Evolutionary conservation across 139 green algal species (phyloP), one percentile per base, ranked within the genome.

Genomic region (Eudorina sp.): DNA sequence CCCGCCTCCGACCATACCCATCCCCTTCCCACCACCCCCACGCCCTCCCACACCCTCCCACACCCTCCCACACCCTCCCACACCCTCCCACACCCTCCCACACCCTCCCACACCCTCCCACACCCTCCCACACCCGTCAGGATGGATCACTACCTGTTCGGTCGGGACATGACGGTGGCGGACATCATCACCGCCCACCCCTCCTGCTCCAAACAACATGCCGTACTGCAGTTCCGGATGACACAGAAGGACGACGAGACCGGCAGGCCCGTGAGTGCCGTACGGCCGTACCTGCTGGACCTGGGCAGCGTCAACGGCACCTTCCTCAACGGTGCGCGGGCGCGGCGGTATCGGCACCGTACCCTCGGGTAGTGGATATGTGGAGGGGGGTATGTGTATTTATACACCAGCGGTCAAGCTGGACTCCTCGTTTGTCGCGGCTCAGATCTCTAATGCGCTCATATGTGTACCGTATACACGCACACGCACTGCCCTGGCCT

Each of bases 151-250:
- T 99, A 98, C 89, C 86, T 99, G 53, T 98, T 99, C 95, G 98
- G 98, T 4, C 93, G 97, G 21, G 98, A 99, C 64, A 78, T 95
- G 25, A 84, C 89, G 25, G 92, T 99, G 7, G 97, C 89, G 2
- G 98, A 99, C 87, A 90, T 99, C 19, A 95, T 97, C 40, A 98
- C 95, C 0, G 98, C 99, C 85, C 98, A 99, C 91, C 97, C 98
- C 16, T 98, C 94, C 23, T 99, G 98, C 95, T 97, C 92, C 94
- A 98, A 99, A 93, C 98, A 99, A 92, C 98, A 99, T 69, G 97
- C 96, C 0, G 97, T 99, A 79, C 82, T 99, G 73, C 95, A 97
- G 86, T 99, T 95, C 92, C 92, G 97, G 66, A 85, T 80, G 1
- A 88, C 79, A 1, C 53, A 55, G 29, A 81, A 81, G 58, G 41